These are phyloP conservation scores for Stenocarpella maydis DNA, from an alignment of 2,329 filamentous ascomycete genomes.

Conservation along the genomic window DNA sequence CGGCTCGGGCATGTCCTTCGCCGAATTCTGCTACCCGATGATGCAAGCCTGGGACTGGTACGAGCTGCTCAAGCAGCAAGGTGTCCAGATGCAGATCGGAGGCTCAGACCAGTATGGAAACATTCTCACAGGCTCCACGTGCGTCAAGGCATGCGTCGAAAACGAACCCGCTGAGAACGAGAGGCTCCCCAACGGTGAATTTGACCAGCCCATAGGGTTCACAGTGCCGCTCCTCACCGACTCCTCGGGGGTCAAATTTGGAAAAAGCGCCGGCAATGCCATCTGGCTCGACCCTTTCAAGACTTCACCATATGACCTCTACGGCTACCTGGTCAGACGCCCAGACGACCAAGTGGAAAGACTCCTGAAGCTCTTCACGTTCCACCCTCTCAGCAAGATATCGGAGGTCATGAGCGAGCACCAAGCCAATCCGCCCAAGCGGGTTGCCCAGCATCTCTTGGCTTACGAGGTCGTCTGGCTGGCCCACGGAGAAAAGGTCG, in stretches of 20 bases:
- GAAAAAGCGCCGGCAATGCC: constrained; percentile 93
- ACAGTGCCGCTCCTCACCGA: constrained; percentile 92
- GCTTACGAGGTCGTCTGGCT: constrained; percentile 84
- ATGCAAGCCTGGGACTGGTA: constrained; percentile 98
- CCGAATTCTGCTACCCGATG: constrained; percentile 92
- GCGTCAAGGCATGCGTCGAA: constrained; percentile 77
- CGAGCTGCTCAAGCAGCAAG: constrained; percentile 75
- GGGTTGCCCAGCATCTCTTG: constrained; percentile 82
- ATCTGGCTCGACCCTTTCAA: constrained; percentile 87
- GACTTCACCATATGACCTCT: constrained; percentile 86
- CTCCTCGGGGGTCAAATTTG: constrained; percentile 86
- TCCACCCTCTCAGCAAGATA: constrained; percentile 78
- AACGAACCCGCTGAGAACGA: constrained; percentile 56
- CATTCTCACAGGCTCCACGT: constrained; percentile 88
- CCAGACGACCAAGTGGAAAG: constrained; percentile 82
- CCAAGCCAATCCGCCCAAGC: constrained; percentile 69
- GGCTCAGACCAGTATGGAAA: constrained; percentile 97
- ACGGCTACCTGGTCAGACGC: constrained; percentile 87
- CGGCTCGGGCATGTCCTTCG: constrained; percentile 91
- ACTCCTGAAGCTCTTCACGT: constrained; percentile 90
- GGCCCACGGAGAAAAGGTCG: constrained; percentile 74
- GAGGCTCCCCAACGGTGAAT: constrained; percentile 51
- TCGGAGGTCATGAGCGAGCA: constrained; percentile 73
- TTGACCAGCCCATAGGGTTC: constrained; percentile 77
- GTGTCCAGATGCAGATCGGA: constrained; percentile 86